A percentile compares a stretch with the other conserved stretches of the same genome.
Evolutionary conservation across 1,284 basidiomycete species (phyloP).

Genomic region (Pseudozyma thailandica): DNA sequence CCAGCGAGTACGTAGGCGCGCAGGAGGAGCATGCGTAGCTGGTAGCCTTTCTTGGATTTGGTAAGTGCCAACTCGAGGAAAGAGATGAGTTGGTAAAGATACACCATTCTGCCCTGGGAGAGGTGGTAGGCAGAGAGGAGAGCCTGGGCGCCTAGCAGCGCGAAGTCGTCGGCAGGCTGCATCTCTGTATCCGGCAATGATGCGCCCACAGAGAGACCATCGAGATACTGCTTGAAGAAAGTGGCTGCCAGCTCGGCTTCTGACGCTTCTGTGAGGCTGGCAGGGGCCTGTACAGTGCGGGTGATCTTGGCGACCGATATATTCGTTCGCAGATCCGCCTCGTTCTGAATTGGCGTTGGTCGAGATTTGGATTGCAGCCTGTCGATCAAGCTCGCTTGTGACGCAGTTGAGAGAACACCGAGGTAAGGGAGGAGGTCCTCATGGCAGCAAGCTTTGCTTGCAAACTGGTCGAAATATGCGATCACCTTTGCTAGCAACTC

Average conservation of each 20-base stretch:
- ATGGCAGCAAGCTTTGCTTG: conserved; percentile 83
- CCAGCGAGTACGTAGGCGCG: conserved; percentile 41
- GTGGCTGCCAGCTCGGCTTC: conserved; percentile 13
- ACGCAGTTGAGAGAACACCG: conserved; percentile 70
- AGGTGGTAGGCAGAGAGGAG: conserved; percentile 72
- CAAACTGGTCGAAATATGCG: conserved; percentile 78
- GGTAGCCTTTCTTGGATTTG: conserved; percentile 54
- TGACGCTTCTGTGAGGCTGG: conserved; percentile 11
- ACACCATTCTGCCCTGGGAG: conserved; percentile 7
- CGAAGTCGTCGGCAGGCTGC: conserved; percentile 86
- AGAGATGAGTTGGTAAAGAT: conserved; percentile 25
- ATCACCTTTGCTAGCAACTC: conserved; percentile 13
- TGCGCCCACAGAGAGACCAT: conserved; percentile 75
- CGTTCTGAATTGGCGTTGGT: conserved; percentile 18
- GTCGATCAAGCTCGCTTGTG: conserved; percentile 50
- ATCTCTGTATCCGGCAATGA: conserved; percentile 78
- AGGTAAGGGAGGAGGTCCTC: conserved; percentile 81
- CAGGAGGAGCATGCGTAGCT: conserved; percentile 52
- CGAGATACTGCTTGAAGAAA: conserved; percentile 70
- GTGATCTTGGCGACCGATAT: conserved; percentile 48
- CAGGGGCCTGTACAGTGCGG: conserved; percentile 20
- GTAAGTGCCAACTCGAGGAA: conserved; percentile 42
- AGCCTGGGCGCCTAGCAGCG: conserved; percentile 77
- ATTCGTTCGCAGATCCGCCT: conserved; percentile 27
- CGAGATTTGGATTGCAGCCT: conserved; percentile 3